phyloP scores from a whole-genome alignment of 2,329 filamentous ascomycete genomes.

The Trichophyton rubrum region DNA sequence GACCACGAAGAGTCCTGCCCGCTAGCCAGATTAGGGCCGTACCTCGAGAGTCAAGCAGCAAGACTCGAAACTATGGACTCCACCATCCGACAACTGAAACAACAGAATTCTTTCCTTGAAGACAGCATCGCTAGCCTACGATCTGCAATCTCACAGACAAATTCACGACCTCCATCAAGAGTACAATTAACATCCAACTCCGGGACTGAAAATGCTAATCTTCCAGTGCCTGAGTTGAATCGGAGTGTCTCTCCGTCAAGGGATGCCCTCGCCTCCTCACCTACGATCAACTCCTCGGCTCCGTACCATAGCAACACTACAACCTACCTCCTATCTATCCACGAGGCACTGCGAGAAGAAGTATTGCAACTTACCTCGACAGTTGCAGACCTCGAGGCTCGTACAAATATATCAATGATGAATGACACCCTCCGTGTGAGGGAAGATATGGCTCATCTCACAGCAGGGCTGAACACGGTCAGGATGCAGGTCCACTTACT shows the following conservation, averaged over 20 bases:
- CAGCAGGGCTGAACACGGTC: slow-evolving; percentile 46
- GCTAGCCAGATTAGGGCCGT: slow-evolving; percentile 36
- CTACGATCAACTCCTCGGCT: slow-evolving; percentile 20
- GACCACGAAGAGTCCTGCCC: slow-evolving; percentile 40
- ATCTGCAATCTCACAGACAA: slow-evolving; percentile 24
- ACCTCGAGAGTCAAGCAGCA: slow-evolving; percentile 32
- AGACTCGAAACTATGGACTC: slow-evolving; percentile 34
- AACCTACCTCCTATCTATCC: slow-evolving; percentile 48
- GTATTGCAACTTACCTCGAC: slow-evolving; percentile 43
- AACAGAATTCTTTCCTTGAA: slow-evolving; percentile 37
- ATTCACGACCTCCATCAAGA: slow-evolving; percentile 15
- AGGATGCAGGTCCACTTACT: slow-evolving; percentile 53
- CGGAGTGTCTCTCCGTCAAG: slow-evolving; percentile 10
- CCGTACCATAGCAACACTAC: slow-evolving; percentile 25
- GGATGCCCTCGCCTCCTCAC: slow-evolving; percentile 13
- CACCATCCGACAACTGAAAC: slow-evolving; percentile 33
- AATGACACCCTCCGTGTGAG: slow-evolving; percentile 50
- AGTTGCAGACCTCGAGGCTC: slow-evolving; percentile 47
- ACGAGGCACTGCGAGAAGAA: slow-evolving; percentile 49
- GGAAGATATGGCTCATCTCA: slow-evolving; percentile 50
- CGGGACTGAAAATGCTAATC: not conserved
- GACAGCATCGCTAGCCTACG: slow-evolving; percentile 33
- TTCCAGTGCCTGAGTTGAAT: slow-evolving; percentile 14
- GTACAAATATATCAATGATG: slow-evolving; percentile 49
- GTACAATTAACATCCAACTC: slow-evolving; percentile 11